Conservation (phyloP, 768 basidiomycete genomes). For the Mycena olivaceomarginata region DNA sequence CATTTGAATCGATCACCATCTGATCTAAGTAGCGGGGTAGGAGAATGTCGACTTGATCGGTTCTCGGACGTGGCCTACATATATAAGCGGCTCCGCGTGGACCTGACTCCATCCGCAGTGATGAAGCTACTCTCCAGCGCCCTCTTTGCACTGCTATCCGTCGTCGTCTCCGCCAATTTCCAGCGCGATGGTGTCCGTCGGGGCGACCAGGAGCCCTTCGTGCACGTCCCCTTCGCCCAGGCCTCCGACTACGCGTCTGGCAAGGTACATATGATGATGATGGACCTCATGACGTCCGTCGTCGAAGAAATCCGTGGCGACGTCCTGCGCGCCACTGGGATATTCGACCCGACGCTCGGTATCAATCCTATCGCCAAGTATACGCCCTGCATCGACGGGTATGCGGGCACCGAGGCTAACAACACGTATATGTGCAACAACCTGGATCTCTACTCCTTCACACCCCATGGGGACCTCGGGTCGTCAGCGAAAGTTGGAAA, state of each 20-base stretch:
- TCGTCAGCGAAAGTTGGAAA: conserved; percentile 33
- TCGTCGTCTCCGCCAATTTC: conserved; percentile 13
- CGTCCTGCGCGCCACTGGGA: conserved; percentile 30
- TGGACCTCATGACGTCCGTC: conserved; percentile 38
- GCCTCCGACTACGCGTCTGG: conserved; percentile 38
- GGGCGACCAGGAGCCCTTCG: conserved; percentile 39
- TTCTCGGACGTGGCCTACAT: too few relatives aligned
- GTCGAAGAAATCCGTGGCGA: conserved; percentile 34
- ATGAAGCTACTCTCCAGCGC: conserved; percentile 2
- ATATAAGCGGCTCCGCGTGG: too few relatives aligned
- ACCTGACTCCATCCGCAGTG: too few relatives aligned
- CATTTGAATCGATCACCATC: too few relatives aligned
- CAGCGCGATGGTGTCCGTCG: conserved; percentile 15
- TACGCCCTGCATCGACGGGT: conserved; percentile 38
- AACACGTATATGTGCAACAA: conserved; percentile 39
- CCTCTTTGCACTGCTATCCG: not conserved
- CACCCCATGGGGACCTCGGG: conserved; percentile 36
- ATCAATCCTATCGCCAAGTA: conserved; percentile 27
- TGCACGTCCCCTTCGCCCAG: conserved; percentile 37
- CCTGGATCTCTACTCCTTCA: conserved; percentile 40
- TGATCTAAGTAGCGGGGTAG: too few relatives aligned
- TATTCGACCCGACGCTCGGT: conserved; percentile 38
- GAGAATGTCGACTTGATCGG: too few relatives aligned
- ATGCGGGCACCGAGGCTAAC: conserved; percentile 21
- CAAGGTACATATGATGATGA: conserved; percentile 41